A percentile compares a stretch with the other conserved stretches of the same genome.
Evolutionary conservation across 768 basidiomycete genomes (phyloP).

Genomic region (Goffeauzyma gilvescens): DNA sequence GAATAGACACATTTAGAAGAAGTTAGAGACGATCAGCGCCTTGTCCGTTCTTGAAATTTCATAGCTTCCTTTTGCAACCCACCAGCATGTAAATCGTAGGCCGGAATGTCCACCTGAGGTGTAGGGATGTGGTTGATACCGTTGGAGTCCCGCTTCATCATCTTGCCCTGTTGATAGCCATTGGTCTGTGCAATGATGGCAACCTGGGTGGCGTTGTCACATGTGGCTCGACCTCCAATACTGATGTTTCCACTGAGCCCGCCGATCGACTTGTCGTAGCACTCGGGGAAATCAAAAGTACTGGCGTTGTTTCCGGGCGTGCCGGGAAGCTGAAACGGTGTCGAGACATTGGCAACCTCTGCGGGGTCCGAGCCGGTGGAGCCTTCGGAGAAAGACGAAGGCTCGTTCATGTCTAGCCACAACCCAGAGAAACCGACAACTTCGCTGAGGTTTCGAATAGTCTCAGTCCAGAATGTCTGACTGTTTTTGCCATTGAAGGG

Average conservation of each 20-base stretch:
- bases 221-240: constrained; percentile 3
- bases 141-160: constrained; percentile 35
- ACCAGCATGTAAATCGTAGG: constrained; percentile 51
- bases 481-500: constrained; percentile 34
- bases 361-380: constrained; percentile 18
- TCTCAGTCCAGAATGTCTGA: constrained; percentile 45
- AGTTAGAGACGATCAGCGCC: too few species aligned
- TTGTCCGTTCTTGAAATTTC: too few species aligned
- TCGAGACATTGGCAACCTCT: constrained; percentile 41
- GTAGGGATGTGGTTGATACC: constrained; percentile 32
- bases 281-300: constrained; percentile 45
- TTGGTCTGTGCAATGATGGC: background rate
- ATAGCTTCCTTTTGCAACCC: too few species aligned
- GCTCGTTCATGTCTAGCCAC: constrained; percentile 38
- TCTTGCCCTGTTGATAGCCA: constrained; percentile 19
- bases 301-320: constrained; percentile 39
- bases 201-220: constrained; percentile 2
- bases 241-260: constrained; percentile 56
- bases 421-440: constrained; percentile 44
- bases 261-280: constrained; percentile 45
- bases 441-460: constrained; percentile 33
- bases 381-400: constrained; percentile 42
- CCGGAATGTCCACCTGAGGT: constrained; percentile 39
- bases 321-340: constrained; percentile 44
- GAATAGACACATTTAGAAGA: too few species aligned